Evolutionary conservation across 2,329 filamentous ascomycete genomes (phyloP).

Genomic region (Cadophora luteo-olivacea): DNA sequence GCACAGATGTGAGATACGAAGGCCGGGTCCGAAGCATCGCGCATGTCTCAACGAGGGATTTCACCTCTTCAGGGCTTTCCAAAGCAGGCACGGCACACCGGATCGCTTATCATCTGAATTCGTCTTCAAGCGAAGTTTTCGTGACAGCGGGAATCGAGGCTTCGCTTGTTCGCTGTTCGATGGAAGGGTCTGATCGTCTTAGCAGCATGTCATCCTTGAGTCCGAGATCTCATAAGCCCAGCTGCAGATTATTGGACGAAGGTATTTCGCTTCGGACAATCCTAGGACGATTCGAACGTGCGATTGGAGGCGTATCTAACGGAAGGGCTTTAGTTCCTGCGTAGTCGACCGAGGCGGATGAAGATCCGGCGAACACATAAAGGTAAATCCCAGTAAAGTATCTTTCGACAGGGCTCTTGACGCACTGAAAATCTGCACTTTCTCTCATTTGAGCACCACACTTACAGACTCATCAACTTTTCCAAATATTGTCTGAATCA

Average conservation of each 20-base stretch:
- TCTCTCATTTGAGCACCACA: not conserved
- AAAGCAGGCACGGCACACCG: not conserved
- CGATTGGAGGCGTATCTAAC: not conserved
- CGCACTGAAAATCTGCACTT: not conserved
- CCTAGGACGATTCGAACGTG: not conserved
- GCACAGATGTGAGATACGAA: not conserved
- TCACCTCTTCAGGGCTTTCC: not conserved
- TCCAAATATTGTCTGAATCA: not conserved
- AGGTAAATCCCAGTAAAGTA: not conserved
- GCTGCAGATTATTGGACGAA: not conserved
- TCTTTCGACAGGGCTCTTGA: not conserved
- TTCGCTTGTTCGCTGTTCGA: not conserved
- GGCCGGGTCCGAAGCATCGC: too few species aligned
- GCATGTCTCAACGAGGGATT: not conserved
- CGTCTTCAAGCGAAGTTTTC: not conserved
- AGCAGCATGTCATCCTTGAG: not conserved
- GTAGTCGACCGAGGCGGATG: not conserved
- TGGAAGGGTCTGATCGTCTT: not conserved
- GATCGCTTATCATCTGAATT: not conserved
- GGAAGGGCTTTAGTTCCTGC: not conserved
- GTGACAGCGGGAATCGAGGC: not conserved
- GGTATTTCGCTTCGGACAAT: not conserved
- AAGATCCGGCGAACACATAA: not conserved
- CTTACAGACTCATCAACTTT: not conserved
- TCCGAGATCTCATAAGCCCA: not conserved